Evolutionary conservation across 352 stramenopile species (phyloP), one percentile per base, ranked within the genome.

Genomic region (Lagenidium sp.): DNA sequence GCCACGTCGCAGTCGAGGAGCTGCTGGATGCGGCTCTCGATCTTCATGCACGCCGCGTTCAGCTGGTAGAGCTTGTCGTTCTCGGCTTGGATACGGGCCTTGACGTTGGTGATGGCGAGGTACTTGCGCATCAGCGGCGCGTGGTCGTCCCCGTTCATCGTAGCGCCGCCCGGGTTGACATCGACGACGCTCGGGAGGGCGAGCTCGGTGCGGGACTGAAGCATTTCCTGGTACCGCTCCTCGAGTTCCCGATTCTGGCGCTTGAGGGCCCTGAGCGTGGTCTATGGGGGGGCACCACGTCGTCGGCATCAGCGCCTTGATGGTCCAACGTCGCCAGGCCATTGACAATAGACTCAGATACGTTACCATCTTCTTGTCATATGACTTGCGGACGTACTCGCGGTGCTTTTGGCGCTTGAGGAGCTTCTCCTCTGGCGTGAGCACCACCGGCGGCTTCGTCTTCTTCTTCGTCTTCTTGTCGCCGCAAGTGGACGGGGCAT

Each of bases 361-460:
- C 69, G 60, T 48, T 71, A 83, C 73, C 38, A 80, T 60, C 36
- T 86, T 83, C 61, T 82, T 82, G 31, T 70, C 75, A 57, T 86
- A 83, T 32, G 69, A 83, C 44, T 68, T 70, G 37, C 76, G 77
- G 35, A 83, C 73, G 50, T 83, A 82, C 42, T 80, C 67, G 41
- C 70, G 68, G 32, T 86, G 73, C 43, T 65, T 69, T 26, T 82
- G 63, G 8, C 70, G 68, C 64, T 82, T 85, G 22, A 28, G 45
- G 21, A 31, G 21, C 36, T 28, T 50, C 32, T 49, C 51, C 21
- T 30, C 51, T n/a, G n/a, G n/a, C n/a, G n/a, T n/a, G n/a, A n/a
- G n/a, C n/a, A n/a, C n/a, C n/a, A n/a, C n/a, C n/a, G n/a, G n/a
- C n/a, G n/a, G n/a, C n/a, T n/a, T n/a, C n/a, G n/a, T n/a, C n/a